Evolutionary conservation across 371 early-diverging fungal genomes (phyloP), one percentile per base, ranked within the genome.

Genomic region (Mortierella sp.): DNA sequence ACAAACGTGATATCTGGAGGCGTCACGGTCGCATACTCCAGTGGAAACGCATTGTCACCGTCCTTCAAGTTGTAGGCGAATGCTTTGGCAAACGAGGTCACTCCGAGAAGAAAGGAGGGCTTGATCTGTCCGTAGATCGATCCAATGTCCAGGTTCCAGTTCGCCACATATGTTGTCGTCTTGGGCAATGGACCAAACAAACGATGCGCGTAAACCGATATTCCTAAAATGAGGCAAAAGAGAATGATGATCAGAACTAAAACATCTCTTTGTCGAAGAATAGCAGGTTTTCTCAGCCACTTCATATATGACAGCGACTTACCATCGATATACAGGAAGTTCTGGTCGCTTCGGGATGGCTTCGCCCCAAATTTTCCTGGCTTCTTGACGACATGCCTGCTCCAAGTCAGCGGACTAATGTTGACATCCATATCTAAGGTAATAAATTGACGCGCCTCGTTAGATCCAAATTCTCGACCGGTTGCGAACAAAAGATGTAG

Each of bases 141-240:
- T 4, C 94, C 96, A 32, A 95, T 79, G 65, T 93, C 91, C 70
- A 96, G 88, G 21, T 93, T 91, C 95, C 95, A 96, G 80, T 95
- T 93, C 48, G 93, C 92, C 0, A 94, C 92, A 84, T 96, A 96
- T 0, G 94, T 93, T 0, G 91, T 87, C 16, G 89, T 93, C 29
- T 92, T 90, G 0, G 97, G 96, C 18, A 92, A 83, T 2, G 95
- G 96, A 0, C 96, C 97, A 83, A 94, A 95, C 21, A 96, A 78
- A 21, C 95, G 92, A 80, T 96, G 96, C 0, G 92, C 94, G 63
- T 93, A 91, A 16, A 95, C 89, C 38, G 90, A 89, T 11, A 94
- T 79, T 29, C 93, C 94, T 92, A 79, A 38, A 56, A 4, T 14
- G 72, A 70, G 48, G 29, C 27, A 46, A 16, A 8, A 32, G 29